A percentile compares a stretch with the other conserved stretches of the same genome.
Conservation (phyloP, 83 land plant species). For the Picea abies region DNA sequence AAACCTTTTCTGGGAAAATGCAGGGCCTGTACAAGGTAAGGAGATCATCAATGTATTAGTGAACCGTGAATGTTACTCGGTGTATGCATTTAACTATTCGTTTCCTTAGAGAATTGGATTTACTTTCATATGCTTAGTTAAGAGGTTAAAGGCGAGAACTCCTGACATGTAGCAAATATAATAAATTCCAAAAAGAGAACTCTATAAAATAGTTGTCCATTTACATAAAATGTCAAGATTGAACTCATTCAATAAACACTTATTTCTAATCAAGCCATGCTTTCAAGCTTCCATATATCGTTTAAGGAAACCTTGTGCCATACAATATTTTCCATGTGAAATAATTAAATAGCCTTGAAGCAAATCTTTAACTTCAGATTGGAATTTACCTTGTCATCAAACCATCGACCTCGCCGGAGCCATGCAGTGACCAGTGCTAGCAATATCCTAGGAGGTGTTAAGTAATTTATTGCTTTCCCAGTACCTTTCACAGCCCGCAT, state of each 20-base stretch:
- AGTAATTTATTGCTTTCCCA: slow-evolving; percentile 90
- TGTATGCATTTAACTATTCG: too few relatives aligned
- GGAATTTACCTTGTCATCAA: slow-evolving; percentile 92
- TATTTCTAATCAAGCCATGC: not conserved
- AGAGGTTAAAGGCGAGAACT: not conserved
- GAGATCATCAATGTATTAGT: too few relatives aligned
- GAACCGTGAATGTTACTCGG: too few relatives aligned
- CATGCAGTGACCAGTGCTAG: slow-evolving; percentile 94
- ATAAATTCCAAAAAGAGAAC: not conserved
- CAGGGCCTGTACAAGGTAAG: too few relatives aligned
- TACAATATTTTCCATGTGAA: not conserved
- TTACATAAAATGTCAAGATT: slow-evolving; percentile 2
- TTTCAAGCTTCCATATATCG: not conserved
- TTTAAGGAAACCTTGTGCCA: not conserved
- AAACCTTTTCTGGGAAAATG: too few relatives aligned
- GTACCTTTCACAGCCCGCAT: slow-evolving; percentile 92
- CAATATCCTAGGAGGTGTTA: slow-evolving; percentile 94
- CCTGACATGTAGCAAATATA: not conserved
- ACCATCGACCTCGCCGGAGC: slow-evolving; percentile 97
- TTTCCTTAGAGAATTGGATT: too few relatives aligned
- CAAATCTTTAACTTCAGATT: not conserved
- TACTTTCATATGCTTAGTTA: too few relatives aligned
- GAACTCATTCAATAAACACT: not conserved
- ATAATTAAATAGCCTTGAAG: not conserved
- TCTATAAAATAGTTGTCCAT: not conserved